Percentiles rank a stretch among this genome's conserved stretches.
Evolutionary conservation across 148 eudicot species (phyloP).

Genomic region (Rhododendron ovatum): DNA sequence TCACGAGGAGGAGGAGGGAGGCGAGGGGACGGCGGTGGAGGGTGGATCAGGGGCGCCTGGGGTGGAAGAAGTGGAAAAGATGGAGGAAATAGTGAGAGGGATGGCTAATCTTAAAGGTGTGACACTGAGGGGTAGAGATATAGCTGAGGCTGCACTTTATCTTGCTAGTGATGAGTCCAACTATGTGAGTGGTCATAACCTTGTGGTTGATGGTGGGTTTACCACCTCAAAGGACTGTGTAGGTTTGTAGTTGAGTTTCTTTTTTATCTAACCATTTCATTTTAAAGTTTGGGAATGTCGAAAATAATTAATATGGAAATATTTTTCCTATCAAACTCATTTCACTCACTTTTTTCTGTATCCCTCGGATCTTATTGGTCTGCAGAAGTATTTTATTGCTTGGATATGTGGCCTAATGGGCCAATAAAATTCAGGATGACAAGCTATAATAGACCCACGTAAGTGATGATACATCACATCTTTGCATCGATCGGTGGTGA

Average conservation of each 20-base stretch:
- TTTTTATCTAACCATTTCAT: neutral
- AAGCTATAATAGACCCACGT: too few species aligned
- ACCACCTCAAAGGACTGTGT: slow-evolving; percentile 18
- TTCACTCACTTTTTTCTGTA: neutral
- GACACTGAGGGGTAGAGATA: slow-evolving; percentile 12
- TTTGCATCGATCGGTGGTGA: neutral
- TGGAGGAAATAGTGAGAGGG: slow-evolving; percentile 23
- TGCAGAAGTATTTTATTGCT: neutral
- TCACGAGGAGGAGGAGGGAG: neutral
- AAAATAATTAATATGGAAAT: neutral
- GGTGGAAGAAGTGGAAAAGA: slow-evolving; percentile 14
- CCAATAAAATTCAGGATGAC: too few species aligned
- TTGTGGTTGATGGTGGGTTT: slow-evolving; percentile 25
- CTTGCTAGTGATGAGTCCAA: slow-evolving; percentile 22
- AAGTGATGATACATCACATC: neutral
- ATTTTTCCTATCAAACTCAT: neutral
- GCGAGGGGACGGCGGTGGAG: neutral
- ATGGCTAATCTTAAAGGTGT: slow-evolving; percentile 13
- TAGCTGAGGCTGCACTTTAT: slow-evolving; percentile 28
- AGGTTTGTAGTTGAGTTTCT: slow-evolving; percentile 6
- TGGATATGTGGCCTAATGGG: too few species aligned
- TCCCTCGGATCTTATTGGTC: neutral
- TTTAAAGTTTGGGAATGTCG: neutral
- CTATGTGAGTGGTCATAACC: slow-evolving; percentile 24
- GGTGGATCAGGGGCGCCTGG: neutral